Evolutionary conservation across 495 filamentous ascomycete genomes (phyloP).

Genomic region (Aspergillus baeticus): DNA sequence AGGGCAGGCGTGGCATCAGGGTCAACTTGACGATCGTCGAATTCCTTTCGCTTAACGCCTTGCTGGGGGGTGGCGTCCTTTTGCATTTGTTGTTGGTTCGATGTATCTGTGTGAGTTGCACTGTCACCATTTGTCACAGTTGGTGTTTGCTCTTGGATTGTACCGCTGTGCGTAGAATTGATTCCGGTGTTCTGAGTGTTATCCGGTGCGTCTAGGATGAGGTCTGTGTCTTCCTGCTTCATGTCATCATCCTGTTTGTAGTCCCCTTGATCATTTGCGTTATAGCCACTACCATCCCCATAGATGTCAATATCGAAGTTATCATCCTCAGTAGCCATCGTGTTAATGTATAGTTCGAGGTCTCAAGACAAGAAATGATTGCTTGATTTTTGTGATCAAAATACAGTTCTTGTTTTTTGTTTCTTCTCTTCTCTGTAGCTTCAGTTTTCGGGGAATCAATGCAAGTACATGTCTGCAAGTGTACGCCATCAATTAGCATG

Average conservation of each 20-base stretch:
- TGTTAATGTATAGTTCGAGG: conserved; percentile 34
- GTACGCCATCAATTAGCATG: conserved; percentile 42
- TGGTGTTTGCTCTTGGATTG: conserved; percentile 24
- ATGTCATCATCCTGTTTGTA: conserved; percentile 52
- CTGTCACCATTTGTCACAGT: conserved; percentile 21
- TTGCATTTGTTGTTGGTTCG: conserved; percentile 16
- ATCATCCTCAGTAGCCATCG: conserved; percentile 78
- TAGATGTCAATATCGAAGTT: conserved; percentile 99
- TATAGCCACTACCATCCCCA: conserved; percentile 66
- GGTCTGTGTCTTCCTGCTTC: conserved; percentile 48
- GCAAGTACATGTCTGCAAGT: conserved; percentile 47
- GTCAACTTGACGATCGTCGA: conserved; percentile 74
- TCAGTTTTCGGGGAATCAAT: conserved; percentile 32
- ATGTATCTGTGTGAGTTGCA: conserved; percentile 21
- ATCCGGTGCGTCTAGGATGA: conserved; percentile 40
- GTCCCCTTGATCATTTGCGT: conserved; percentile 46
- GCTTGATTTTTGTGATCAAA: conserved; percentile 28
- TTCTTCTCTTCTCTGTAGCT: conserved; percentile 27
- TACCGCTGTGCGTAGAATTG: conserved; percentile 18
- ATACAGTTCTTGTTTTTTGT: conserved; percentile 33
- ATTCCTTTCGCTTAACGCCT: conserved; percentile 74
- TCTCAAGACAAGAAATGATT: conserved; percentile 31
- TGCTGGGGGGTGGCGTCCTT: conserved; percentile 47
- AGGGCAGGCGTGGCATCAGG: conserved; percentile 80
- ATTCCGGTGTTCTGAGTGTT: conserved; percentile 21